Conservation (phyloP, 139 green algal genomes). For the Axilococcus clingmanii region DNA sequence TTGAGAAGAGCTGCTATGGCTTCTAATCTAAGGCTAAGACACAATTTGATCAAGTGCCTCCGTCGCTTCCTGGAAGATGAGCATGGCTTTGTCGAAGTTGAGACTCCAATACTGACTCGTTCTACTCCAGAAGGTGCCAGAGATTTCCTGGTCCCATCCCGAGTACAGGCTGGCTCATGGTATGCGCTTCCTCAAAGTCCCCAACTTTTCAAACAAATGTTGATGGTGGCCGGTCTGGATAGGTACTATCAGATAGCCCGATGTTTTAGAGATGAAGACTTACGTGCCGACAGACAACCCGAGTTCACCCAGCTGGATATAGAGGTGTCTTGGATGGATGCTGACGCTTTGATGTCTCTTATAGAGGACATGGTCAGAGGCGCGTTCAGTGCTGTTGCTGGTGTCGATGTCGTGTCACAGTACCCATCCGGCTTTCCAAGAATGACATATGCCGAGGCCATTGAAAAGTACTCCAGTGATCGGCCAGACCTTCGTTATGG, state of each 20-base stretch:
- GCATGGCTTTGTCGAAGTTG: slow-evolving; percentile 74
- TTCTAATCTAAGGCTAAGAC: slow-evolving; percentile 76
- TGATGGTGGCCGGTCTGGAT: slow-evolving; percentile 95
- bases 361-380: slow-evolving; percentile 67
- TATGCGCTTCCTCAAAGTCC: slow-evolving; percentile 95
- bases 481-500: slow-evolving; percentile 85
- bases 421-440: slow-evolving; percentile 44
- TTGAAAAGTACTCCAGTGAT: slow-evolving; percentile 69
- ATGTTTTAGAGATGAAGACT: slow-evolving; percentile 95
- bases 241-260: slow-evolving; percentile 91
- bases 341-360: slow-evolving; percentile 72
- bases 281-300: slow-evolving; percentile 88
- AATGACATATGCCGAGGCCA: slow-evolving; percentile 86
- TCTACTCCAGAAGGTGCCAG: slow-evolving; percentile 93
- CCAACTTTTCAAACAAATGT: slow-evolving; percentile 99
- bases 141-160: slow-evolving; percentile 91
- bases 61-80: slow-evolving; percentile 60
- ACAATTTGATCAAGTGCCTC: slow-evolving; percentile 63
- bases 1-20: slow-evolving; percentile 80
- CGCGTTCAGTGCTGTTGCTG: slow-evolving; percentile 53
- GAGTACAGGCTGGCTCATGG: slow-evolving; percentile 60
- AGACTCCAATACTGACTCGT: slow-evolving; percentile 93
- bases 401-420: slow-evolving; percentile 45
- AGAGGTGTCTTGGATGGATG: slow-evolving; percentile 87
- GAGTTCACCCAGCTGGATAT: slow-evolving; percentile 98